These are phyloP conservation scores for Fusarium decemcellulare DNA, from an alignment of 2,329 filamentous ascomycete genomes.

Conservation along the genomic window DNA sequence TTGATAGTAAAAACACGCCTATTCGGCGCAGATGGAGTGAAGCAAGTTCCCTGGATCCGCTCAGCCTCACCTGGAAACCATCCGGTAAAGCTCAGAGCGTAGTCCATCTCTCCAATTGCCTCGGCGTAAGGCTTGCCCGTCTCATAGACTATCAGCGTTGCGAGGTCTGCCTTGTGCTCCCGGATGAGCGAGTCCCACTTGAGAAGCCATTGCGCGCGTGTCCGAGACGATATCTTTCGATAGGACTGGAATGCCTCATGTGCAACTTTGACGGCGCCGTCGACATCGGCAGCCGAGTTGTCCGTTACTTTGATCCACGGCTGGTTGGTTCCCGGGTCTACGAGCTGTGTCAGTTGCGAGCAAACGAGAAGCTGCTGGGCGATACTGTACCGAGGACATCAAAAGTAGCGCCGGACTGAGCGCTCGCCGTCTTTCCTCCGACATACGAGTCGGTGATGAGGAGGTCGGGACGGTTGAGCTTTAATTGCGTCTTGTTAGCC, in stretches of 20 bases:
- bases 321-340: slow-evolving; percentile 18
- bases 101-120: slow-evolving; percentile 68
- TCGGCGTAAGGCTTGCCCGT: slow-evolving; percentile 71
- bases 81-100: slow-evolving; percentile 66
- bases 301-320: slow-evolving; percentile 10
- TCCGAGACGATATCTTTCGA: slow-evolving; percentile 53
- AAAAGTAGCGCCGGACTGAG: slow-evolving; percentile 5
- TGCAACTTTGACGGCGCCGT: slow-evolving; percentile 35
- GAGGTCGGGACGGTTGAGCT: slow-evolving; percentile 16
- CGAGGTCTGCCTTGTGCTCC: slow-evolving; percentile 55
- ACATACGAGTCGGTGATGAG: slow-evolving; percentile 13
- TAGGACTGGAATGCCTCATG: slow-evolving; percentile 56
- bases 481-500: background rate
- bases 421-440: background rate
- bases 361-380: background rate
- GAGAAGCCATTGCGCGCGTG: slow-evolving; percentile 51
- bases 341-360: background rate
- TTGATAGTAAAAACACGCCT: slow-evolving; percentile 80
- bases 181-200: slow-evolving; percentile 56
- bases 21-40: slow-evolving; percentile 59
- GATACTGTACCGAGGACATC: slow-evolving; percentile 7
- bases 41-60: slow-evolving; percentile 65
- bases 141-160: slow-evolving; percentile 60
- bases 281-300: slow-evolving; percentile 48
- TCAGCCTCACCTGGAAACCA: slow-evolving; percentile 69